phyloP scores from a whole-genome alignment of 768 basidiomycete genomes.

The Punctularia strigosozonata region DNA sequence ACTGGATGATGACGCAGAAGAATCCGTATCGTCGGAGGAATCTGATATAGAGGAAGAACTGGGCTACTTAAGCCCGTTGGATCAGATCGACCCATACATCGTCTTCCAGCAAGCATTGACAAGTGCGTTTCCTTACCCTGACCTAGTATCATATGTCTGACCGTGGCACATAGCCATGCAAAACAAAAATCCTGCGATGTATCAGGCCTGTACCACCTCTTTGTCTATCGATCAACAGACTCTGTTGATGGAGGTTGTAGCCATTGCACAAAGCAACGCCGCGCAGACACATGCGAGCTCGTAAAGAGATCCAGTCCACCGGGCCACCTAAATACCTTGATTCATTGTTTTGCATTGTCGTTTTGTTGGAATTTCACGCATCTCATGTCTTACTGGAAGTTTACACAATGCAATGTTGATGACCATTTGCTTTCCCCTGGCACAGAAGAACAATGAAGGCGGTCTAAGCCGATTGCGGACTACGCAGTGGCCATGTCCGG shows the following conservation, averaged over 20 bases:
- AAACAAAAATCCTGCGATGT: slow-evolving; percentile 52
- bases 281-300: too few species aligned
- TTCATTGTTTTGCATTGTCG: too few species aligned
- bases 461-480: too few species aligned
- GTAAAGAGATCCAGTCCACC: too few species aligned
- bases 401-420: too few species aligned
- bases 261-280: slow-evolving; percentile 39
- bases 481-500: too few species aligned
- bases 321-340: too few species aligned
- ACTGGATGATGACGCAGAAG: slow-evolving; percentile 20
- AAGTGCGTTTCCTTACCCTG: slow-evolving; percentile 29
- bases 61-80: slow-evolving; percentile 76
- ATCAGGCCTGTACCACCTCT: slow-evolving; percentile 63
- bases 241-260: slow-evolving; percentile 77
- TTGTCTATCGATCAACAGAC: slow-evolving; percentile 70
- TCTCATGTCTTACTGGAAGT: too few species aligned
- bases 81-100: slow-evolving; percentile 64
- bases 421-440: too few species aligned
- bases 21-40: slow-evolving; percentile 25
- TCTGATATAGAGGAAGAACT: slow-evolving; percentile 70
- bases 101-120: slow-evolving; percentile 72
- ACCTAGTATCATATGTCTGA: background rate
- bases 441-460: too few species aligned
- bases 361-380: too few species aligned
- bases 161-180: slow-evolving; percentile 46